Evolutionary conservation across 768 basidiomycete genomes (phyloP).

Genomic region (Russula griseocarnosa): DNA sequence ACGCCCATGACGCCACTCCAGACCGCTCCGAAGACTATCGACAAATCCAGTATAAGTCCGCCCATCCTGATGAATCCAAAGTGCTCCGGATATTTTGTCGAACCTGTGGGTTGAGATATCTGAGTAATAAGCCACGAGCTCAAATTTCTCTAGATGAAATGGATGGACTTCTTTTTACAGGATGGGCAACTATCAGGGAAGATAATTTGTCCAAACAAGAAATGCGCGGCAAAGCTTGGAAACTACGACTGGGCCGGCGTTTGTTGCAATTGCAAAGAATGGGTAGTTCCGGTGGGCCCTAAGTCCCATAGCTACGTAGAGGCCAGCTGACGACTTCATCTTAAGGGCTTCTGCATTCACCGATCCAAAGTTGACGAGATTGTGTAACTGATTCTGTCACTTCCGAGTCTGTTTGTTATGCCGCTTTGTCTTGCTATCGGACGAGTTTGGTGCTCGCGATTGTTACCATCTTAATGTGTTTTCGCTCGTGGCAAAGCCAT

Average conservation of each 20-base stretch:
- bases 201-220: slow-evolving; percentile 87
- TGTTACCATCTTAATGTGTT: slow-evolving; percentile 4
- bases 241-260: slow-evolving; percentile 98
- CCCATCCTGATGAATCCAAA: slow-evolving; percentile 73
- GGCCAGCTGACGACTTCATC: slow-evolving; percentile 2
- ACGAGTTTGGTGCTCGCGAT: slow-evolving; percentile 2
- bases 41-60: slow-evolving; percentile 39
- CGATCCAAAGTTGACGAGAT: slow-evolving; percentile 55
- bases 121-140: background rate
- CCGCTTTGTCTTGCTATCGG: slow-evolving; percentile 8
- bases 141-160: slow-evolving; percentile 58
- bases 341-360: slow-evolving; percentile 53
- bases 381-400: slow-evolving; percentile 27
- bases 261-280: slow-evolving; percentile 84
- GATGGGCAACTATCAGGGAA: slow-evolving; percentile 81
- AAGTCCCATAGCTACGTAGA: background rate
- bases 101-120: slow-evolving; percentile 63
- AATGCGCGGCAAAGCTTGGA: slow-evolving; percentile 87
- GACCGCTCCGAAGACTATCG: slow-evolving; percentile 3
- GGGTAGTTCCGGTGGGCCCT: slow-evolving; percentile 80
- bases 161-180: slow-evolving; percentile 87
- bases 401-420: slow-evolving; percentile 1
- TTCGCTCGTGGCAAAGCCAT: slow-evolving; percentile 2
- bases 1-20: slow-evolving; percentile 33
- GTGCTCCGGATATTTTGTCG: slow-evolving; percentile 96